Conservation (phyloP, 805 yeast species). For the Suhomyces prunicola region DNA sequence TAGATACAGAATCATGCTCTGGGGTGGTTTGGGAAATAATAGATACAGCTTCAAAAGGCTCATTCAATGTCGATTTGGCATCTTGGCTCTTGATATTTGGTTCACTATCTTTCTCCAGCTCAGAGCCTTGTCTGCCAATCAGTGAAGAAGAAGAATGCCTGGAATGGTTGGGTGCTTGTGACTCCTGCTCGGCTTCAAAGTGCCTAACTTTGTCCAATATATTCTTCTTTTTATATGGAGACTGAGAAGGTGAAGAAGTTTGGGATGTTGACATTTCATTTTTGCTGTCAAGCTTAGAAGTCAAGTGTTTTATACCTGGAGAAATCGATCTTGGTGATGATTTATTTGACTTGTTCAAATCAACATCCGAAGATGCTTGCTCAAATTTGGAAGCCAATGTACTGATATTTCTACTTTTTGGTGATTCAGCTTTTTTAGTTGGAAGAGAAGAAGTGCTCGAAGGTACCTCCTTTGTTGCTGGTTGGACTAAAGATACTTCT, state of each 20-base stretch:
- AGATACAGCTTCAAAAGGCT: conserved; percentile 8
- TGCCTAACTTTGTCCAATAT: conserved; percentile 37
- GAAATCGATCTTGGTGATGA: conserved; percentile 11
- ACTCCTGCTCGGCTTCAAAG: conserved; percentile 21
- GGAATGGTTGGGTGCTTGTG: background rate
- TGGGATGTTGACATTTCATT: conserved; percentile 15
- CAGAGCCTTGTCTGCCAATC: conserved; percentile 3
- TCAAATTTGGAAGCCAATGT: conserved; percentile 24
- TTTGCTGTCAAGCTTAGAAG: conserved; percentile 22
- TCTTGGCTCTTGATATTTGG: background rate
- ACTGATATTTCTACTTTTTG: conserved; percentile 14
- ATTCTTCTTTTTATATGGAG: conserved; percentile 19
- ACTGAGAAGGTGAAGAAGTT: conserved; percentile 12
- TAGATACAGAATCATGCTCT: background rate
- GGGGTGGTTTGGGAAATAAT: background rate
- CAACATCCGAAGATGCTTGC: conserved; percentile 3
- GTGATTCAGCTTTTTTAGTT: conserved; percentile 6
- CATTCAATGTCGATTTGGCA: background rate
- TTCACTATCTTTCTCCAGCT: conserved; percentile 4
- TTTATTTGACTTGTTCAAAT: background rate
- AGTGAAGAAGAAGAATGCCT: conserved; percentile 1
- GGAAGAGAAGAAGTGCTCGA: background rate
- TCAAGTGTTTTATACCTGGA: conserved; percentile 22
- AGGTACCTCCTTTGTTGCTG: background rate
- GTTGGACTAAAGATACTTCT: conserved; percentile 1